Evolutionary conservation across 345 rosid genomes (phyloP), one percentile per base, ranked within the genome.

Genomic region (Hypericum perforatum): DNA sequence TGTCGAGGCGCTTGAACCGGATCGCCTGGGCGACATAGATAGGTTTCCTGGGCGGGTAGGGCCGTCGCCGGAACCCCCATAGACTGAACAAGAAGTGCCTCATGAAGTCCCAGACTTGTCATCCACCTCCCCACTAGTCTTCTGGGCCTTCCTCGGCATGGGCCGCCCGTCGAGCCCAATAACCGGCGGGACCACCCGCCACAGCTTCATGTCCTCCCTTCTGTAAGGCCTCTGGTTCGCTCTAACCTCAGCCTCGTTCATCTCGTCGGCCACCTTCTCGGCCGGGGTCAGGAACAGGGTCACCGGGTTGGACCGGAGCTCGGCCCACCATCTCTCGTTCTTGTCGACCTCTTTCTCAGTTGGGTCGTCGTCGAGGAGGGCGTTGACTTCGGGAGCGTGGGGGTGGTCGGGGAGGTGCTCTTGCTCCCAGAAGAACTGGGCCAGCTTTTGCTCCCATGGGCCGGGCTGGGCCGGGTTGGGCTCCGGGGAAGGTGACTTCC

Each of bases 21-120:
- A 90, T 80, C 7, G 97, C 97, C 68, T 90, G 97, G 43, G 95
- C 90, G 43, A 84, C 86, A 60, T 90, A 94, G 14, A 81, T 78
- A 37, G 97, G 95, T 48, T 82, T 71, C 52, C 91, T 78, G 0
- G 86, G 77, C 0, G 95, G 95, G 70, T 90, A 90, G 6, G 97
- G 95, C 40, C 97, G 63, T 55, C 86, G 95, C 9, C 90, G 58
- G 63, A 82, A 90, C 13, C 97, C 97, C 97, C 94, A 86, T 6
- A 90, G 88, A 0, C 97, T 94, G 12, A 90, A 84, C 45, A 74
- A 73, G 65, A 90, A 86, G 78, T 90, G 89, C 64, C 68, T 76
- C 55, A 79, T 63, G 60, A 86, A 90, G 77, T 86, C 95, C 90
- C 94, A 86, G 66, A 90, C 80, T 90, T 90, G 56, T 84, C 74